These are phyloP conservation scores for Boletales sp. DNA, from an alignment of 768 basidiomycete species.

Conservation along the genomic window DNA sequence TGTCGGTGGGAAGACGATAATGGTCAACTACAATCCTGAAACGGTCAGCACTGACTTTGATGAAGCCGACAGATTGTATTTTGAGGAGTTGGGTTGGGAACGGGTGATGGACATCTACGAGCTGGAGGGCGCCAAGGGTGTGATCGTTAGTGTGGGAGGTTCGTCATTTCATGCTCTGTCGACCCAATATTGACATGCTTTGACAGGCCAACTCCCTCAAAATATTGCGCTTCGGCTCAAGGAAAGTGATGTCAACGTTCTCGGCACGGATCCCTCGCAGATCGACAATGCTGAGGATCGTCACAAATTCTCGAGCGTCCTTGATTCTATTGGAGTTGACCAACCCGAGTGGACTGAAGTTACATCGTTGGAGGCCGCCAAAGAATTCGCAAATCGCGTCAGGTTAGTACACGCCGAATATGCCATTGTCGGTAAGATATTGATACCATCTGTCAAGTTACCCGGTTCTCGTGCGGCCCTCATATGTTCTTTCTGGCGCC, in stretches of 20 bases:
- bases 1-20: conserved; percentile 75
- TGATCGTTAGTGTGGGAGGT: conserved; percentile 97
- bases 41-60: conserved; percentile 99
- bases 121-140: conserved; percentile 87
- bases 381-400: conserved; percentile 85
- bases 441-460: conserved; percentile 51
- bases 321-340: conserved; percentile 93
- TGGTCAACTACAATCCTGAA: conserved; percentile 99
- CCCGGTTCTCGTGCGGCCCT: conserved; percentile 96
- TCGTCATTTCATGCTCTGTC: conserved; percentile 22
- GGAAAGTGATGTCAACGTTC: conserved; percentile 83
- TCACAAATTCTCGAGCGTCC: conserved; percentile 97
- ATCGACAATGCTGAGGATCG: conserved; percentile 98
- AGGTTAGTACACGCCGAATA: conserved; percentile 34
- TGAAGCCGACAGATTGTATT: conserved; percentile 98
- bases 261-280: conserved; percentile 92
- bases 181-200: not conserved
- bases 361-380: conserved; percentile 83
- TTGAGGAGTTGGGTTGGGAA: conserved; percentile 97
- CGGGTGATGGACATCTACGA: conserved; percentile 99
- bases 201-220: conserved; percentile 91
- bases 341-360: conserved; percentile 97
- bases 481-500: conserved; percentile 96
- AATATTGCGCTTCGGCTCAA: conserved; percentile 97
- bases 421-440: not conserved